A percentile compares a stretch with the other conserved stretches of the same genome.
These are phyloP conservation scores for Nicotiana otophora DNA, from an alignment of 257 asterid genomes.

Conservation along the genomic window DNA sequence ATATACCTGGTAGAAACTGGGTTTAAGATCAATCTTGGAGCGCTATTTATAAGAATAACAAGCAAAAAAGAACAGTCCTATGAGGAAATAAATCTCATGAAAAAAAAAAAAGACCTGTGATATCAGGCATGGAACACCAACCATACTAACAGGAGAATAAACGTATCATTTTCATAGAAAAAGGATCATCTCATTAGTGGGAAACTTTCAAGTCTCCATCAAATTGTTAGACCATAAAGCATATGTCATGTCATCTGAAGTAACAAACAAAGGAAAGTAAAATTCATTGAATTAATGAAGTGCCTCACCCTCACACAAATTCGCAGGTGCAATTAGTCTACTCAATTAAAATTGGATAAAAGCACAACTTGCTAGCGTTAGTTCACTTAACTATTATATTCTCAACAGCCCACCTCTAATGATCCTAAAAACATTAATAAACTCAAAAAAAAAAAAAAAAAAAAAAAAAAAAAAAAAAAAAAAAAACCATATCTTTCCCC, in stretches of 20 bases:
- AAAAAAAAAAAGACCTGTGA: background rate
- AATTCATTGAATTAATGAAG: background rate
- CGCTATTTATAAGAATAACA: background rate
- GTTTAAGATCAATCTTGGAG: background rate
- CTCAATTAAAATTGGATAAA: background rate
- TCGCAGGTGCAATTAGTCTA: background rate
- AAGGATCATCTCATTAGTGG: background rate
- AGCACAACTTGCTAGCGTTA: background rate
- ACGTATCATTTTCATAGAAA: background rate
- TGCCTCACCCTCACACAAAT: background rate
- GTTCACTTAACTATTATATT: background rate
- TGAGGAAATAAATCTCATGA: background rate
- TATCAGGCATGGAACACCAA: background rate
- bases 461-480: background rate
- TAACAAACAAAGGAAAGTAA: background rate
- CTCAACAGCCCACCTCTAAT: background rate
- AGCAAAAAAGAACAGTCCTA: background rate
- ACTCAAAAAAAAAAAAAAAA: background rate
- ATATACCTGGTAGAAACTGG: constrained; percentile 46
- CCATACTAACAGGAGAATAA: background rate
- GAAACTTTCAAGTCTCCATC: background rate
- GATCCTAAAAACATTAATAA: background rate
- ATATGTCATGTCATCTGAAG: background rate
- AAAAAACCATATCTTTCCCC: background rate
- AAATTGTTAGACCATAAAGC: background rate